A percentile compares a stretch with the other conserved stretches of the same genome.
These are phyloP conservation scores for Xylaria sp. DNA, from an alignment of 2,329 filamentous ascomycete genomes.

Conservation along the genomic window DNA sequence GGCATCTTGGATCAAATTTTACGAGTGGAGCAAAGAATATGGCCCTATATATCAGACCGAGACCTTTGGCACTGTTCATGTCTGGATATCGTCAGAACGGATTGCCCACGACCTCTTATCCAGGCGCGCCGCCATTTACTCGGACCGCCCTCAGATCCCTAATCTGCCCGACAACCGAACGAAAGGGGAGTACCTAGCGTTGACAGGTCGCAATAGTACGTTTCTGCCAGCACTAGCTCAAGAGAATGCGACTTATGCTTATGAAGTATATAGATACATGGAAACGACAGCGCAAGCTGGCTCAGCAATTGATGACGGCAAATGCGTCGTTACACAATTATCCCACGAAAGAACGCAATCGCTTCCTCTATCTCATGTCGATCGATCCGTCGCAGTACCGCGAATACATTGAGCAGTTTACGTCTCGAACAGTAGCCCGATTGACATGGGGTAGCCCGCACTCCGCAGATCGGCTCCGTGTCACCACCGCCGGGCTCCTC, in stretches of 20 bases:
- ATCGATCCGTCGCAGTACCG: constrained; percentile 56
- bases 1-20: constrained; percentile 59
- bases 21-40: constrained; percentile 59
- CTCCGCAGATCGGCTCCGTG: constrained; percentile 54
- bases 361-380: constrained; percentile 57
- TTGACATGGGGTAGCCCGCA: constrained; percentile 59
- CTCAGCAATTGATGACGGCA: constrained; percentile 57
- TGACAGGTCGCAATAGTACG: constrained; percentile 57
- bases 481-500: constrained; percentile 59
- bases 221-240: background rate
- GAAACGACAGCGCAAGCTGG: constrained; percentile 61
- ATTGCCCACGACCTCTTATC: constrained; percentile 59
- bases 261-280: constrained; percentile 53
- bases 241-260: background rate
- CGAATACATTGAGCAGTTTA: constrained; percentile 61
- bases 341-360: constrained; percentile 57
- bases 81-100: constrained; percentile 61
- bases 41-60: constrained; percentile 60
- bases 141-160: constrained; percentile 60
- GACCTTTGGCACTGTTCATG: constrained; percentile 59
- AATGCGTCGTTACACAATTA: constrained; percentile 56
- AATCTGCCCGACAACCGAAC: constrained; percentile 61
- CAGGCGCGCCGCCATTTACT: constrained; percentile 56
- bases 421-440: constrained; percentile 58
- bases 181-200: constrained; percentile 59